Evolutionary conservation across 164 flowering plant genomes (phyloP).

Genomic region (Magnolia changhungtana): DNA sequence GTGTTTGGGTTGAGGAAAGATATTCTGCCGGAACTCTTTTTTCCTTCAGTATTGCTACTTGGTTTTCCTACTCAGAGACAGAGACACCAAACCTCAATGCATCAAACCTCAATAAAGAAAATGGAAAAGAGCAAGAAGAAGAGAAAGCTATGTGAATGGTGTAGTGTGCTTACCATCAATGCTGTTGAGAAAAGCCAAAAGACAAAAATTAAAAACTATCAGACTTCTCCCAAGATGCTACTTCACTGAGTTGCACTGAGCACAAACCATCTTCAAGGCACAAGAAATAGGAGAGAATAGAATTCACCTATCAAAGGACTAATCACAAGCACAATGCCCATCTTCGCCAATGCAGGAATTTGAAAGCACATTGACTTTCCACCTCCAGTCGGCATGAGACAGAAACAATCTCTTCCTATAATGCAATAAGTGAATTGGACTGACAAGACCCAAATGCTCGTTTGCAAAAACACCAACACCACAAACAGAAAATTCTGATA

Average conservation of each 20-base stretch:
- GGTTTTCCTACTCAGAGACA: slow-evolving; percentile 65
- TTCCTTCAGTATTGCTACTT: slow-evolving; percentile 76
- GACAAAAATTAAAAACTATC: slow-evolving; percentile 16
- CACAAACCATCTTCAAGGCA: slow-evolving; percentile 6
- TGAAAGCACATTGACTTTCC: slow-evolving; percentile 96
- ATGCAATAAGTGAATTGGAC: slow-evolving; percentile 1
- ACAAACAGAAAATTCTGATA: neutral
- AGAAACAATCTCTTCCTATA: slow-evolving; percentile 88
- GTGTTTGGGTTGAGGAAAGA: slow-evolving; percentile 71
- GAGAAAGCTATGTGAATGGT: neutral
- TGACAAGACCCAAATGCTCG: neutral
- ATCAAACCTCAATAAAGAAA: slow-evolving; percentile 1
- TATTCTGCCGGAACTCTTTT: slow-evolving; percentile 84
- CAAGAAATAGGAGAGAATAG: slow-evolving; percentile 14
- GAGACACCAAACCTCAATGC: neutral
- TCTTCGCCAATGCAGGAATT: slow-evolving; percentile 74
- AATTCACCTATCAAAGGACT: slow-evolving; percentile 83
- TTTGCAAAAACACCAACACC: neutral
- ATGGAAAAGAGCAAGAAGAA: neutral
- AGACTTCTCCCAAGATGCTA: slow-evolving; percentile 23
- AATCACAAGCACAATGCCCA: slow-evolving; percentile 85
- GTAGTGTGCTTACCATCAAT: slow-evolving; percentile 59
- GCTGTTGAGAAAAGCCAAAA: slow-evolving; percentile 40
- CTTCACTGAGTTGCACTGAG: slow-evolving; percentile 15
- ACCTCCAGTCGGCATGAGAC: slow-evolving; percentile 97